Evolutionary conservation across 2,329 filamentous ascomycete species (phyloP).

Genomic region (Spiromastix sp.): DNA sequence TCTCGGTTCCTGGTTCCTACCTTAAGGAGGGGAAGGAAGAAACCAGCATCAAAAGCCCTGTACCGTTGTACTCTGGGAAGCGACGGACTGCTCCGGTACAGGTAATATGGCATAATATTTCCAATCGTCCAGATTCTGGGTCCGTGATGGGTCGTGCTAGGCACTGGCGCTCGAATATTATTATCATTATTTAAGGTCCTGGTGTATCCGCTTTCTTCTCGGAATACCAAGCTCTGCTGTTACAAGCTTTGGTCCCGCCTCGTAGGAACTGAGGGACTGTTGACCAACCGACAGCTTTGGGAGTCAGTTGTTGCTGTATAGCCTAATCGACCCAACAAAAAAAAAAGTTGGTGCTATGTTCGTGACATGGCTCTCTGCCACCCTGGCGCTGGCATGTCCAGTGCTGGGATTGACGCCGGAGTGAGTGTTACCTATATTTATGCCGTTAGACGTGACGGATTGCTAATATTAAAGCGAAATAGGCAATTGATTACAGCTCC

Average conservation of each 20-base stretch:
- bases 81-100: no score
- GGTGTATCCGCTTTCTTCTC: neutral
- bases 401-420: constrained; percentile 17
- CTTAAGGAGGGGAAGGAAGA: no score
- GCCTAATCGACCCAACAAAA: neutral
- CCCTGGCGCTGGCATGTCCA: constrained; percentile 14
- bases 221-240: no score
- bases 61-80: no score
- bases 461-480: neutral
- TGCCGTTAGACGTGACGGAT: neutral
- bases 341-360: no score
- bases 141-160: neutral
- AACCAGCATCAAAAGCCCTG: no score
- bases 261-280: no score
- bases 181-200: neutral
- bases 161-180: neutral
- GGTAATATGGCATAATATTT: neutral
- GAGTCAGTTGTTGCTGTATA: neutral
- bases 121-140: neutral
- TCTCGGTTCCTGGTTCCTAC: no score
- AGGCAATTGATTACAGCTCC: constrained; percentile 29
- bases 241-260: no score
- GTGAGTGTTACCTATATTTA: constrained; percentile 9
- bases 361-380: constrained; percentile 15
- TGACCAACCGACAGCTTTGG: neutral